Evolutionary conservation across 2,329 filamentous ascomycete species (phyloP), one percentile per base, ranked within the genome.

Genomic region (Aspergillus melleus): DNA sequence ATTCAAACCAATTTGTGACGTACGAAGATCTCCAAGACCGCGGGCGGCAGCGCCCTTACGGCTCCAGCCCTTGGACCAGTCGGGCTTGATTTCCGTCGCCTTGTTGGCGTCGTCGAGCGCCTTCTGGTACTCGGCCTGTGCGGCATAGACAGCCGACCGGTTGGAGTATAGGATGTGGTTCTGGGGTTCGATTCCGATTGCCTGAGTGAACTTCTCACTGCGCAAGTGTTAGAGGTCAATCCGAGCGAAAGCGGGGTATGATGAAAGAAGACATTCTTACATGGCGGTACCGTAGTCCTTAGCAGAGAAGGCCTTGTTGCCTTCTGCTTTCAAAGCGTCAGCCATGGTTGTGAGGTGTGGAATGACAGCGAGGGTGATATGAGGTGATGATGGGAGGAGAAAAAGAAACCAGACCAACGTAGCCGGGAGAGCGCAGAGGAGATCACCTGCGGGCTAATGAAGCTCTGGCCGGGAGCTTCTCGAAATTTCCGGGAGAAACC

Each of bases 111-210:
- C 95, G 64, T 90, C 84, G 26, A 98, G 81, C 20, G 95, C 95
- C 67, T 89, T 85, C 64, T 90, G 82, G 83, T 90, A 99, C 60
- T 98, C 87, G 77, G 88, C 91, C 78, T 96, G 90, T 55, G 95
- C 97, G 49, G 94, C 91, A 73, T 96, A 88, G 52, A 86, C 85
- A 61, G 86, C 95, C 30, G 95, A 98, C 68, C 95, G 89, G 81
- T 99, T 99, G 73, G 93, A 98, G 85, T 94, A 99, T 59, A 99
- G 90, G 68, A 99, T 94, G 79, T 99, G 95, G 79, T 99, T 99
- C 63, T 83, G 81, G 53, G 93, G 89, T 64, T 97, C 91, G 72
- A 96, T 80, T 58, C 87, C 90, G 73, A 99, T 97, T 55, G 95
- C 95, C 79, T 96, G 86, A 59, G 92, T 90, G 80, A 99, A 99